phyloP scores from a whole-genome alignment of 257 asterid genomes.

The Eucommia ulmoides region DNA sequence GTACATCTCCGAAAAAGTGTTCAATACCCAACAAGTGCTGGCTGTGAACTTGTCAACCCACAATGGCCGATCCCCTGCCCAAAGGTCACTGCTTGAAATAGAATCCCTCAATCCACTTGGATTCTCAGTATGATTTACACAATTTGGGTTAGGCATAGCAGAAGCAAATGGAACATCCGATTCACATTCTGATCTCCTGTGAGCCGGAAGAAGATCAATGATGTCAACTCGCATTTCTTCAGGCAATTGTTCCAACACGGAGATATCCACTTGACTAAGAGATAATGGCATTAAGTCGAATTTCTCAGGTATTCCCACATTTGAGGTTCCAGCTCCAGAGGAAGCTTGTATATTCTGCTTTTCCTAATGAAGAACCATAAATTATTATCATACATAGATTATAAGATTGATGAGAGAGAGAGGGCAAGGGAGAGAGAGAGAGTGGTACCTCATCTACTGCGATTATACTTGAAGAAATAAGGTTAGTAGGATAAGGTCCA shows the following conservation, averaged over 20 bases:
- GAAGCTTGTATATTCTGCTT: constrained; percentile 18
- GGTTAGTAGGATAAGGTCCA: constrained; percentile 13
- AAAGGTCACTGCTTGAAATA: constrained; percentile 33
- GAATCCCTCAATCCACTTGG: constrained; percentile 17
- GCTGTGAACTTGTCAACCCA: constrained; percentile 64
- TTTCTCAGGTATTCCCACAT: constrained; percentile 5
- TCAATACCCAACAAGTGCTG: constrained; percentile 33
- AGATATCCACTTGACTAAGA: constrained; percentile 78
- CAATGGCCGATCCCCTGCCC: constrained; percentile 74
- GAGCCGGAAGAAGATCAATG: constrained; percentile 58
- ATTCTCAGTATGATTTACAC: constrained; percentile 12
- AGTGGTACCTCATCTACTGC: constrained; percentile 23
- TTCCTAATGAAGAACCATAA: constrained; percentile 15
- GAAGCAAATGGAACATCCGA: constrained; percentile 23
- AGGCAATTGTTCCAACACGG: constrained; percentile 73
- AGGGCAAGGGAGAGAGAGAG: constrained; percentile 4
- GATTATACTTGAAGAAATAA: constrained; percentile 13
- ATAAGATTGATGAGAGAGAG: background rate
- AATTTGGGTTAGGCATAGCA: background rate
- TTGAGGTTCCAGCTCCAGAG: constrained; percentile 11
- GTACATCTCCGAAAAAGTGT: constrained; percentile 36
- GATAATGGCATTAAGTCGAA: constrained; percentile 62
- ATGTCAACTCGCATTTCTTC: constrained; percentile 73
- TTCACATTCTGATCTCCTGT: constrained; percentile 30
- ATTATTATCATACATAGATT: constrained; percentile 2